Conservation (phyloP, 768 basidiomycete genomes). For the Candolleomyces eurysporus region DNA sequence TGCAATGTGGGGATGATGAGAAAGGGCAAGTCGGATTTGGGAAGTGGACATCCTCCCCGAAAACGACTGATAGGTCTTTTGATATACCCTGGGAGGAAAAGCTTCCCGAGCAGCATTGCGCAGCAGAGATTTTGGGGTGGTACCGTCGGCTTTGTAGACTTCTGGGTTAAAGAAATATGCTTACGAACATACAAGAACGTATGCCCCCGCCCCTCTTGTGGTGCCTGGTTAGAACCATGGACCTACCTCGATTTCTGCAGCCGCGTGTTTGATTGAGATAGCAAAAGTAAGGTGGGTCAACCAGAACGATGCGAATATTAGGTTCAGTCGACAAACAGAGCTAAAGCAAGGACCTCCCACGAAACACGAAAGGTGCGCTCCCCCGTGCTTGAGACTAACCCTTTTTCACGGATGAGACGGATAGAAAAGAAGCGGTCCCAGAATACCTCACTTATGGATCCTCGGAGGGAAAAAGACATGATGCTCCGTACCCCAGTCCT, state of each 20-base stretch:
- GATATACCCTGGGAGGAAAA: conserved; percentile 52
- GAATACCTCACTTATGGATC: too few relatives aligned
- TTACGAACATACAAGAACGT: conserved; percentile 61
- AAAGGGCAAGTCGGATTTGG: neutral
- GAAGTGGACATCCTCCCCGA: conserved; percentile 2
- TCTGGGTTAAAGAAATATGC: conserved; percentile 9
- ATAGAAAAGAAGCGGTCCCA: too few relatives aligned
- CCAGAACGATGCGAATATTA: too few relatives aligned
- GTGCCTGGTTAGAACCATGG: conserved; percentile 57
- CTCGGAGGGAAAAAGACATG: too few relatives aligned
- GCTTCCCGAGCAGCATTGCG: conserved; percentile 49
- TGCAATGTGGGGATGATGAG: neutral
- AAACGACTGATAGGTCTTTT: conserved; percentile 27
- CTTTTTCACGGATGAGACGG: too few relatives aligned
- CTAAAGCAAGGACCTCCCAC: too few relatives aligned
- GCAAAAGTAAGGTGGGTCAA: too few relatives aligned
- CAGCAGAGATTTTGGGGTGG: neutral
- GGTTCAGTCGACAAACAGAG: too few relatives aligned
- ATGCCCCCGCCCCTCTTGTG: conserved; percentile 48
- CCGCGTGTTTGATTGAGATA: conserved; percentile 15
- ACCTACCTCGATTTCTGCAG: conserved; percentile 68
- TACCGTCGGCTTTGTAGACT: conserved; percentile 5
- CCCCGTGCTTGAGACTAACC: too few relatives aligned
- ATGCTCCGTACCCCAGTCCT: too few relatives aligned
- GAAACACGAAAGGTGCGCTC: too few relatives aligned